These are phyloP conservation scores for Phialocephala subalpina DNA, from an alignment of 2,329 filamentous ascomycete species.

Conservation along the genomic window DNA sequence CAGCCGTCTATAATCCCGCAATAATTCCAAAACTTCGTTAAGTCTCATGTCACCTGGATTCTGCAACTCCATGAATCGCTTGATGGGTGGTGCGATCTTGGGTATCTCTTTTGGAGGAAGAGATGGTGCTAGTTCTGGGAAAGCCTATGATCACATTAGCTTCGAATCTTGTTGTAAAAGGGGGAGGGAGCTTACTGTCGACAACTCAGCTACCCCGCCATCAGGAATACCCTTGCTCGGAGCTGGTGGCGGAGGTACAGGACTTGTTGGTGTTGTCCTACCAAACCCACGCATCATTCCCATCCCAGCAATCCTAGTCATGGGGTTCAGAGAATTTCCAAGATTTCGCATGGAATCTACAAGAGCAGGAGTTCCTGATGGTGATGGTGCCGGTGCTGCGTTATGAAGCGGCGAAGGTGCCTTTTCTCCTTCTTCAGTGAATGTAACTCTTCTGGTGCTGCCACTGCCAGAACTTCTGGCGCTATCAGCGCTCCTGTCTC, in stretches of 20 bases:
- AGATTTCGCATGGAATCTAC: constrained; percentile 85
- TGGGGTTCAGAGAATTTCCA: constrained; percentile 82
- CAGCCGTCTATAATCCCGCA: constrained; percentile 78
- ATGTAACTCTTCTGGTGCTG: constrained; percentile 58
- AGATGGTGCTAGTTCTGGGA: constrained; percentile 64
- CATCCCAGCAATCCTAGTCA: constrained; percentile 80
- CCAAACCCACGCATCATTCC: constrained; percentile 80
- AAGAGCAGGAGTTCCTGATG: constrained; percentile 62
- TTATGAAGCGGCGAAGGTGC: constrained; percentile 39
- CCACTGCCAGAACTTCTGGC: constrained; percentile 66
- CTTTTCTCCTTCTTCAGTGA: constrained; percentile 52
- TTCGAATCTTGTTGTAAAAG: neutral
- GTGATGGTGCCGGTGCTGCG: constrained; percentile 37
- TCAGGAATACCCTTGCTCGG: constrained; percentile 52
- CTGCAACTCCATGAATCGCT: constrained; percentile 76
- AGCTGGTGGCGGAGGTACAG: constrained; percentile 49
- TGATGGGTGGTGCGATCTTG: constrained; percentile 71
- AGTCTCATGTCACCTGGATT: constrained; percentile 75
- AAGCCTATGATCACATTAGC: constrained; percentile 54
- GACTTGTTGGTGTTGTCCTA: constrained; percentile 51
- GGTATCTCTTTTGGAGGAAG: constrained; percentile 62
- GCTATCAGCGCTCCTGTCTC: constrained; percentile 83
- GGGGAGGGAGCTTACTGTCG: constrained; percentile 55
- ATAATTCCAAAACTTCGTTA: constrained; percentile 75
- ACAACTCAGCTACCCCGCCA: constrained; percentile 59